Evolutionary conservation across 192 early-diverging fungal genomes (phyloP).

Genomic region (Spinellus fusiger): DNA sequence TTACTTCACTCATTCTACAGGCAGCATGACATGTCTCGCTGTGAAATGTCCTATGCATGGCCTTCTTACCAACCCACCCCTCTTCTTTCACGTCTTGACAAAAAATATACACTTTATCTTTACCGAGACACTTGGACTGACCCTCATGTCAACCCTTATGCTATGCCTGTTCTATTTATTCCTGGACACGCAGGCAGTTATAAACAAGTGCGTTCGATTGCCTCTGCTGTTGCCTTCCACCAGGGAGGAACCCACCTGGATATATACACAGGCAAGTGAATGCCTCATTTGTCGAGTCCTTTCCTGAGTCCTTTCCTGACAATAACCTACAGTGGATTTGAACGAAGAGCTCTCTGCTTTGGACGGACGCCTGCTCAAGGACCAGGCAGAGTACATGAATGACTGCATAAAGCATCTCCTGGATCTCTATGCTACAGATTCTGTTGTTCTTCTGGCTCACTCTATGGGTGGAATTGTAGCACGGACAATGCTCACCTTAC

Average conservation of each 20-base stretch:
- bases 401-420: conserved; percentile 67
- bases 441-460: conserved; percentile 79
- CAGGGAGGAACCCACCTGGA: conserved; percentile 32
- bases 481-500: conserved; percentile 61
- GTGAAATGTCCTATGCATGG: conserved; percentile 47
- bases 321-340: conserved; percentile 54
- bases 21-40: conserved; percentile 47
- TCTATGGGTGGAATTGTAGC: conserved; percentile 98
- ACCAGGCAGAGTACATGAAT: conserved; percentile 82
- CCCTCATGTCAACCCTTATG: conserved; percentile 46
- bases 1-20: conserved; percentile 14
- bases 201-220: conserved; percentile 83
- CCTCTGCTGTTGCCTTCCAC: conserved; percentile 50
- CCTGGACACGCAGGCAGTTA: conserved; percentile 95
- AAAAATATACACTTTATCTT: conserved; percentile 70
- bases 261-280: conserved; percentile 45
- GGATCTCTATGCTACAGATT: conserved; percentile 56
- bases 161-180: conserved; percentile 86
- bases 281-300: background rate
- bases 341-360: conserved; percentile 91
- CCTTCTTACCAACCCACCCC: conserved; percentile 39
- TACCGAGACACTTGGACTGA: too few species aligned
- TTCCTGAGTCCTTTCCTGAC: background rate
- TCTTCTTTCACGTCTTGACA: conserved; percentile 44
- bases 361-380: conserved; percentile 62